Conservation (phyloP, 164 flowering plant species). For the Dillenia suffruticosa region DNA sequence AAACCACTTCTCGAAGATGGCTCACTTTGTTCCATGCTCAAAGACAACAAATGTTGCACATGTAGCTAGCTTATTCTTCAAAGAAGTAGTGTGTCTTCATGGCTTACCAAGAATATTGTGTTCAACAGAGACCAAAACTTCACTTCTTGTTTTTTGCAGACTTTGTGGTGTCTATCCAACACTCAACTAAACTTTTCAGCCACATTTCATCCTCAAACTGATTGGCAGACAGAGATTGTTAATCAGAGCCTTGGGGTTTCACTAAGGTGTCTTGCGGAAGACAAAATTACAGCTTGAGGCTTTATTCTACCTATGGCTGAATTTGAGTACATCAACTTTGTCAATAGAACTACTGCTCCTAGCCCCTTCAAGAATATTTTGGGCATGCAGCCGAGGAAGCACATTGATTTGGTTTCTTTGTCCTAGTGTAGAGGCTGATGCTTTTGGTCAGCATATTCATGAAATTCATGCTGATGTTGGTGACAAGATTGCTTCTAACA, state of each 20-base stretch:
- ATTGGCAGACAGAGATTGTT: neutral
- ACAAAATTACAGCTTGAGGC: neutral
- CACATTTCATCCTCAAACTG: neutral
- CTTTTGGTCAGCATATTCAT: neutral
- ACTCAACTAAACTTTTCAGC: neutral
- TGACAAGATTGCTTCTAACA: neutral
- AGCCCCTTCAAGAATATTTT: neutral
- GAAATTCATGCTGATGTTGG: neutral
- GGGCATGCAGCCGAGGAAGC: neutral
- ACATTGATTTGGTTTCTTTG: neutral
- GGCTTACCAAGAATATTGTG: too few species aligned
- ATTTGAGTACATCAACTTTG: neutral
- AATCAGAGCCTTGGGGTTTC: neutral
- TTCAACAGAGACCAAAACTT: neutral
- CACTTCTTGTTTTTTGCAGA: neutral
- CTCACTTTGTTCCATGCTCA: neutral
- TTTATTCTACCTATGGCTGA: neutral
- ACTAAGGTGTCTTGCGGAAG: neutral
- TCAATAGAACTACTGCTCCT: too few species aligned
- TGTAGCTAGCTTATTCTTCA: too few species aligned
- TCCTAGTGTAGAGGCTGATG: neutral
- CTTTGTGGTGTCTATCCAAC: neutral
- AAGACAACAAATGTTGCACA: too few species aligned
- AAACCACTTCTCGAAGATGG: neutral
- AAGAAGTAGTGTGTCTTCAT: too few species aligned